These are phyloP conservation scores for Fusarium sp. DNA, from an alignment of 2,329 filamentous ascomycete species.

Conservation along the genomic window DNA sequence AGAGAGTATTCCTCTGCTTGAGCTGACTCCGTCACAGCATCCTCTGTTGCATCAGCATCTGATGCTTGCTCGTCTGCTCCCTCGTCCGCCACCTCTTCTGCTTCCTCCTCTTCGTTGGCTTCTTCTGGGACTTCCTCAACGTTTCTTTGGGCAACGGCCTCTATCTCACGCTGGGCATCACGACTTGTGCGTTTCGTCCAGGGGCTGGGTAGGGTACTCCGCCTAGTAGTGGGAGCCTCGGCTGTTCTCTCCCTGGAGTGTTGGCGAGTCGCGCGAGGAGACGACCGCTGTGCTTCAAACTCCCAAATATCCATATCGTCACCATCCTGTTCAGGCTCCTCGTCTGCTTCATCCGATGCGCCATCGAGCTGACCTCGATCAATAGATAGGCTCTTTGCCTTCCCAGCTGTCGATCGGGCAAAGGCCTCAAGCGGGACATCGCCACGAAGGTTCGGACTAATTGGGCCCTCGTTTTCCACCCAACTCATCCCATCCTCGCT, in stretches of 20 bases:
- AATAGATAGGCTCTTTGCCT: background rate
- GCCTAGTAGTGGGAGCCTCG: conserved; percentile 35
- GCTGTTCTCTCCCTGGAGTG: conserved; percentile 47
- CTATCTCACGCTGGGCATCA: conserved; percentile 35
- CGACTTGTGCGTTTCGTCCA: conserved; percentile 50
- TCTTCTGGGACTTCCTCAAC: conserved; percentile 4
- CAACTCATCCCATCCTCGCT: conserved; percentile 59
- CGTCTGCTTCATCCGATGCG: conserved; percentile 30
- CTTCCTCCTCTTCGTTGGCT: conserved; percentile 8
- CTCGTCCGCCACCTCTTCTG: conserved; percentile 3
- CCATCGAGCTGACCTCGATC: conserved; percentile 30
- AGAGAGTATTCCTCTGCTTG: conserved; percentile 60
- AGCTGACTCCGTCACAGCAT: conserved; percentile 27
- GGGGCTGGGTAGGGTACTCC: conserved; percentile 52
- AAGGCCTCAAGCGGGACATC: conserved; percentile 51
- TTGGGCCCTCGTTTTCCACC: conserved; percentile 54
- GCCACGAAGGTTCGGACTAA: conserved; percentile 52
- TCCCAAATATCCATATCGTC: conserved; percentile 70
- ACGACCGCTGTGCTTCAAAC: conserved; percentile 64
- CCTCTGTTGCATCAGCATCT: conserved; percentile 25
- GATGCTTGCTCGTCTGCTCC: conserved; percentile 12
- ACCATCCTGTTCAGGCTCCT: conserved; percentile 42
- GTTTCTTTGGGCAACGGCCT: background rate
- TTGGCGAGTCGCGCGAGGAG: conserved; percentile 49
- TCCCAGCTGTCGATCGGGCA: conserved; percentile 14